Base-by-base conservation (phyloP, 805 yeast genomes). In the Isabelozyma rhagii region DNA sequence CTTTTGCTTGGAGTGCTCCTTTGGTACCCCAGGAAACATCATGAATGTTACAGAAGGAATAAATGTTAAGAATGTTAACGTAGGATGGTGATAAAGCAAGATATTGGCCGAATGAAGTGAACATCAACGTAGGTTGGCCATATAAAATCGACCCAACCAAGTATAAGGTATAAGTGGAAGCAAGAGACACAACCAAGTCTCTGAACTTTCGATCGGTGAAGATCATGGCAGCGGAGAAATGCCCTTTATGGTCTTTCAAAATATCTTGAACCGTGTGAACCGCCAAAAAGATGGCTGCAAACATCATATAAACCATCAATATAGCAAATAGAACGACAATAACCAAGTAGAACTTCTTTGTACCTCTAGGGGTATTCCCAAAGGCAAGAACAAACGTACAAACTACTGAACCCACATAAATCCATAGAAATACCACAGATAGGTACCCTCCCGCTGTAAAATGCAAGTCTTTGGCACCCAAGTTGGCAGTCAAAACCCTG, bases 21-120 rank as follows among this genome's bases (percentile, higher is more conserved):
- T 92, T 89, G 4, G 97, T 93, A 65, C 98, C 98, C 98, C 98
- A 93, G 6, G 97, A 88, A 44, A 93, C 84, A 73, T 93, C 99
- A 67, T 93, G 97, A 52, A 93, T 86, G 68, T 93, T 93, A 74
- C 97, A 92, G 66, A 93, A 92, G 2, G 98, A 96, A 69, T 93
- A 93, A 53, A 93, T 93, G 67, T 90, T 91, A 63, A 93, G 75
- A 47, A 92, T 93, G 61, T 93, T 92, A 68, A 91, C 84, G 66
- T 92, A 94, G 0, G 96, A 82, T 0, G 99, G 99, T 54, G 92
- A 84, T 50, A 93, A 68, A 53, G 93, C 68, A 51, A 93, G 66
- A 63, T 93, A 93, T 68, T 93, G 99, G 25, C 81, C 58, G 65
- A 91, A 88, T 45, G 94, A 84, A 0, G 97, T 91, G 55, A 90